Base-by-base conservation (phyloP, 139 green algal genomes). In the Microglena sp. region DNA sequence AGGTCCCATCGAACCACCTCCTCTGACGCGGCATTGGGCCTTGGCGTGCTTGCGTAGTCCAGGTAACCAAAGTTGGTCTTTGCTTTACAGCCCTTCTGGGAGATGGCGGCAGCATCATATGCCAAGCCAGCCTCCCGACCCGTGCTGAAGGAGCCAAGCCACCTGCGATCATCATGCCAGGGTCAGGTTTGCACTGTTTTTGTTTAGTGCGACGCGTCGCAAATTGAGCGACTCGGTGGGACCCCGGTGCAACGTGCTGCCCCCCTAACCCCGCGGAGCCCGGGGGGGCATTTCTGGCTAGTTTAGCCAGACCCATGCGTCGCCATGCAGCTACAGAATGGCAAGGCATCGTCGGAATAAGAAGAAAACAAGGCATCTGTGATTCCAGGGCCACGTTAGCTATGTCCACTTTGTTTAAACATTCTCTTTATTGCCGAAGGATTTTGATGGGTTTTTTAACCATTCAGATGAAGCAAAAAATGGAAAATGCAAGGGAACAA, bases 91-190 rank as follows among this genome's bases (percentile, higher is more conserved):
- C 82, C 84, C 46, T 87, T 84, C 55, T 91, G 82, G 7, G 74
- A 75, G 26, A 90, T 80, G 0, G 81, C 83, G 1, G 86, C 86
- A 1, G 84, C 82, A 64, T 92, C 87, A 62, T 93, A 93, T 0
- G 83, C 84, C 1, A 84, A 66, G 0, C 85, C 87, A 2, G 87
- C 87, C 72, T 88, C 77, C 3, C 66, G 27, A 18, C 66, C 69
- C 0, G 75, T 82, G 36, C 69, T 67, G 44, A 84, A 94, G 1
- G 86, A 91, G 21, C 87, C 87, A 11, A 94, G 69, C 87, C 87
- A 92, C 33, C 76, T 73, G 65, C 15, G 40, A 50, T 24, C 11
- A 24, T 11, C 15, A 24, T 50, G 40, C 15, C 15, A 50, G 18
- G 40, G 18, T 50, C 15, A 18, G 11, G 11, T 11, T 11, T 11